Percentiles rank a stretch among this genome's conserved stretches.
phyloP scores from a whole-genome alignment of 495 filamentous ascomycete genomes.

The Hyphodiscus hymeniophilus region DNA sequence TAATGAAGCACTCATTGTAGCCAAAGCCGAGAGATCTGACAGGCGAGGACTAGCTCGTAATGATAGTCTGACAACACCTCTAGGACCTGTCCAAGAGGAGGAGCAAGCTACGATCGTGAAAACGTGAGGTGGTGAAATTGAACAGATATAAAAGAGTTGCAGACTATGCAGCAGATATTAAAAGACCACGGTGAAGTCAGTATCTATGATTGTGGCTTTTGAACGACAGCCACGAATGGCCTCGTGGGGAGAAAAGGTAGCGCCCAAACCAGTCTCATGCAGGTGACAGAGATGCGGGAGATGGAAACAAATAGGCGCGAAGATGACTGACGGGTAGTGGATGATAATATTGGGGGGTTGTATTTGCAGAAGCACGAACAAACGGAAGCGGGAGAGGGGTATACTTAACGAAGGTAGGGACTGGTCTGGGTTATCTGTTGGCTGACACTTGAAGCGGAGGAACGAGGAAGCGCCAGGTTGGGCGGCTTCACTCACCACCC shows the following conservation, averaged over 20 bases:
- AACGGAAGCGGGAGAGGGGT: neutral
- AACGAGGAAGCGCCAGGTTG: neutral
- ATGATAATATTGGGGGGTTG: too few species aligned
- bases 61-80: neutral
- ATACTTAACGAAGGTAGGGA: too few species aligned
- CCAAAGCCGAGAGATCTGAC: slow-evolving; percentile 12
- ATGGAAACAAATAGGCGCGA: slow-evolving; percentile 23
- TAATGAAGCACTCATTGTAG: slow-evolving; percentile 22
- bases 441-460: neutral
- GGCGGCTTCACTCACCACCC: neutral
- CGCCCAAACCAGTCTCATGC: slow-evolving; percentile 24
- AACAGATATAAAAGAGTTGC: neutral
- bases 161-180: neutral
- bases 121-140: neutral
- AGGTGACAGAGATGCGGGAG: slow-evolving; percentile 24
- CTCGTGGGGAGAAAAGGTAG: slow-evolving; percentile 21
- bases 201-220: slow-evolving; percentile 9
- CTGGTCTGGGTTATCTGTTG: neutral
- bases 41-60: neutral
- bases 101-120: neutral
- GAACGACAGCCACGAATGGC: slow-evolving; percentile 10
- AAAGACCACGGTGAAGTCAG: neutral
- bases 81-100: neutral
- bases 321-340: too few species aligned
- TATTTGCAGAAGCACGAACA: slow-evolving; percentile 15